Evolutionary conservation across 2,329 filamentous ascomycete genomes (phyloP).

Genomic region (Basipetospora sp.): DNA sequence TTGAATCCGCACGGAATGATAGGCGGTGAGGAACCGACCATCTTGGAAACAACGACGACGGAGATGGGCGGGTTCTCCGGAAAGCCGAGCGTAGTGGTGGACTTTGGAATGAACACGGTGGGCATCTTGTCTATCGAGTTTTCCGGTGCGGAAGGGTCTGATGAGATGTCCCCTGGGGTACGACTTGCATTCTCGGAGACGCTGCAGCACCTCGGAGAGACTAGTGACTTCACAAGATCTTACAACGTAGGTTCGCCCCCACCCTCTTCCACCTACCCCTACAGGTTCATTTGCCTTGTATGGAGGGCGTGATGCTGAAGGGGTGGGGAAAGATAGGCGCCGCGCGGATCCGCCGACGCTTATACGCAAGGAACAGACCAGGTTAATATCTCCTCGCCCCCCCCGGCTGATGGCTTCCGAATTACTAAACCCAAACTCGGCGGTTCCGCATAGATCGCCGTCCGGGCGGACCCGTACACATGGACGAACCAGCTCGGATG

Average conservation of each 20-base stretch:
- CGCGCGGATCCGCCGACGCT: slow-evolving; percentile 10
- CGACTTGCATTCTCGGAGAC: slow-evolving; percentile 34
- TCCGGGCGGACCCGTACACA: slow-evolving; percentile 24
- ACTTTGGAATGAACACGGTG: slow-evolving; percentile 34
- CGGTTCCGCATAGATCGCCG: slow-evolving; percentile 28
- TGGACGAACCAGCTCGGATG: slow-evolving; percentile 33
- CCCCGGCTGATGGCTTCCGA: not conserved
- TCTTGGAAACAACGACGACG: no score
- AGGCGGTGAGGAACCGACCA: slow-evolving; percentile 1
- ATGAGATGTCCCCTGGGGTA: slow-evolving; percentile 23
- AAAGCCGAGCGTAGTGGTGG: slow-evolving; percentile 27
- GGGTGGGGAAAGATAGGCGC: not conserved
- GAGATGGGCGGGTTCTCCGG: slow-evolving; percentile 4
- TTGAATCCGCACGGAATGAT: slow-evolving; percentile 4
- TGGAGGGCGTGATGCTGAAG: not conserved
- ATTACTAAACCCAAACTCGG: not conserved
- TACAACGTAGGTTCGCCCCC: slow-evolving; percentile 23
- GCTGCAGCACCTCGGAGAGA: slow-evolving; percentile 25
- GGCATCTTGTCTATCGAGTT: slow-evolving; percentile 30
- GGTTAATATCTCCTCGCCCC: slow-evolving; percentile 11
- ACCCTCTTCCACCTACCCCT: not conserved
- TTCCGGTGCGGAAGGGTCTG: slow-evolving; percentile 17
- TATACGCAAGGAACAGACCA: slow-evolving; percentile 34
- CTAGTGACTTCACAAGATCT: slow-evolving; percentile 34
- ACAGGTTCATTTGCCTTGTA: not conserved